phyloP scores from a whole-genome alignment of 2,329 filamentous ascomycete species.

The Nothophaeocryptopus gaeumannii region DNA sequence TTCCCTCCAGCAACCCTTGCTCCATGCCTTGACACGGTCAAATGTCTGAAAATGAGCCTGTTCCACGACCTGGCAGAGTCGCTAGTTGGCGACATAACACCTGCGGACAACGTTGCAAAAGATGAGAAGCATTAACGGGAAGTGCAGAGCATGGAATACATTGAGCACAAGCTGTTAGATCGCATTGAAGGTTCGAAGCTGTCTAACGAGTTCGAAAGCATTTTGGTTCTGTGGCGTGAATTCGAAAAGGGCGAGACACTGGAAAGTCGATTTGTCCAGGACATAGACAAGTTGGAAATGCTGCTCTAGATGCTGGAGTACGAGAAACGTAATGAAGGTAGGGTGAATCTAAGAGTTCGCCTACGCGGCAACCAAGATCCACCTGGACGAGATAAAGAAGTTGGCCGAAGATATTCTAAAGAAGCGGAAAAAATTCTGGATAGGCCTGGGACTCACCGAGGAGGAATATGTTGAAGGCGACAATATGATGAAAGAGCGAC shows the following conservation, averaged over 20 bases:
- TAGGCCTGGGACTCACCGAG: constrained; percentile 3
- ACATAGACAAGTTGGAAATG: constrained; percentile 14
- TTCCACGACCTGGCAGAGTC: constrained; percentile 13
- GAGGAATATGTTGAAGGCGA: constrained; percentile 4
- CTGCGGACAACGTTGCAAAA: constrained; percentile 10
- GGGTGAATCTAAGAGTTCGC: constrained; percentile 8
- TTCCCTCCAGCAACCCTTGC: constrained; percentile 5
- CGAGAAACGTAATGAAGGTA: constrained; percentile 10
- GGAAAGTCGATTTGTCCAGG: constrained; percentile 15
- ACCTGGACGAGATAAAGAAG: constrained; percentile 3
- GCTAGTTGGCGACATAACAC: constrained; percentile 14
- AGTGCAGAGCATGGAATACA: constrained; percentile 10
- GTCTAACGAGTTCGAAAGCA: constrained; percentile 1
- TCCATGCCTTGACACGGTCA: constrained; percentile 10
- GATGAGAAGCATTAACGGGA: constrained; percentile 11
- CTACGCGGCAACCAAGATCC: constrained; percentile 12
- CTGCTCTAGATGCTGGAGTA: constrained; percentile 16
- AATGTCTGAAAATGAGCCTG: constrained; percentile 13
- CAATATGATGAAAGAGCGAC: constrained; percentile 3
- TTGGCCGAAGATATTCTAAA: constrained; percentile 11
- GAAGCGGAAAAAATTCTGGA: constrained; percentile 7
- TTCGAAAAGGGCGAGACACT: constrained; percentile 10
- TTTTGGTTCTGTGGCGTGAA: constrained; percentile 9
- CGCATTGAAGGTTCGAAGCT: constrained; percentile 6
- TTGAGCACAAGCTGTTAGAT: constrained; percentile 5